These are phyloP conservation scores for Citrullus colocynthis DNA, from an alignment of 306 rosid genomes.

Conservation along the genomic window DNA sequence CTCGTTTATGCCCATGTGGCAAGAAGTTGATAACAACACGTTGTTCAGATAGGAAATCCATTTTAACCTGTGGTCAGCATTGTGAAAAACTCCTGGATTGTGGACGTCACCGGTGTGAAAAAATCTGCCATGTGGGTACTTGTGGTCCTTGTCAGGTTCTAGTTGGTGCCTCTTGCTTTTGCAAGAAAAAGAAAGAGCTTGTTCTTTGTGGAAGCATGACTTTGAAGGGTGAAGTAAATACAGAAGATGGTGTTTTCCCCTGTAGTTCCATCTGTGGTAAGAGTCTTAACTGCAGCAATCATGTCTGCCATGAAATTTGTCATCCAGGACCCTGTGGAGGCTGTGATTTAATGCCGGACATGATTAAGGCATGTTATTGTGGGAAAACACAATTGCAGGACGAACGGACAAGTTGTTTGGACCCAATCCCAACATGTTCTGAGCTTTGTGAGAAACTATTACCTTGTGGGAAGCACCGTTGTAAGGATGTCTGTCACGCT, in stretches of 20 bases:
- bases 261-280: constrained; percentile 56
- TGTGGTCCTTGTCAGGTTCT: constrained; percentile 66
- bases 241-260: constrained; percentile 56
- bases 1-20: constrained; percentile 75
- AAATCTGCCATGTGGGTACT: constrained; percentile 64
- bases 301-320: constrained; percentile 48
- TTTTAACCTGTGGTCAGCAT: constrained; percentile 64
- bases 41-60: constrained; percentile 69
- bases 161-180: constrained; percentile 64
- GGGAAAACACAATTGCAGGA: constrained; percentile 69
- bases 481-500: constrained; percentile 57
- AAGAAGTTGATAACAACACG: constrained; percentile 71
- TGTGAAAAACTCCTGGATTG: constrained; percentile 77
- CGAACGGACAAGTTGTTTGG: constrained; percentile 63
- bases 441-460: constrained; percentile 50
- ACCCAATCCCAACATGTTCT: constrained; percentile 74
- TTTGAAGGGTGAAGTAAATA: constrained; percentile 58
- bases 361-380: constrained; percentile 61
- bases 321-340: constrained; percentile 74
- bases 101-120: constrained; percentile 59
- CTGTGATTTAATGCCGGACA: constrained; percentile 53
- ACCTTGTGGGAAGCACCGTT: constrained; percentile 47
- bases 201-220: constrained; percentile 67
- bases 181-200: constrained; percentile 42
- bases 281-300: constrained; percentile 63